Evolutionary conservation across 345 rosid genomes (phyloP), one percentile per base, ranked within the genome.

Genomic region (Eutrema yunnanense): DNA sequence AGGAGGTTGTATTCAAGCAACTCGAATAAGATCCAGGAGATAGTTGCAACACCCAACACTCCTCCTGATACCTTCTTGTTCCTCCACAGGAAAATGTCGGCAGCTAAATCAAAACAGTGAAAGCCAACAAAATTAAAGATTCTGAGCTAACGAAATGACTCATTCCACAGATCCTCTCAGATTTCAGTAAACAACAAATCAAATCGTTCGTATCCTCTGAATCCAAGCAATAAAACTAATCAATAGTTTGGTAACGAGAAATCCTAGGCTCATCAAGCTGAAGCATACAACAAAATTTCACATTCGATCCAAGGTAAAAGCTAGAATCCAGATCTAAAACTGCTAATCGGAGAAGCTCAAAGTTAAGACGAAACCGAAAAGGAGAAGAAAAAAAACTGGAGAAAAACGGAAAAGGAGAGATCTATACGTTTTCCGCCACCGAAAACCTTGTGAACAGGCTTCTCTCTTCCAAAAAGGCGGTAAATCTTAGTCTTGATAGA

Each of bases 11-110:
- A 92, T 67, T 96, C 90, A 37, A 92, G 76, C 73, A 83, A 67
- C 77, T 96, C 98, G 73, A 96, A 88, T 27, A 96, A 80, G 81
- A 86, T 77, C 97, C 97, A 96, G 0, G 83, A 57, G 4, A 77
- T 81, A 5, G 99, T 92, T 7, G 92, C 98, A 38, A 81, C 87
- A 51, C 95, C 97, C 38, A 96, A 84, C 2, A 85, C 92, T 62
- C 89, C 92, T 1, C 83, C 92, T 7, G 99, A 96, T 62, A 92
- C 69, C 87, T 96, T 96, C 83, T 96, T 96, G 81, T 90, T 86
- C 87, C 96, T 92, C 99, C 99, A 96, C 0, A 96, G 84, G 73
- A 96, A 84, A 65, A 96, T 73, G 67, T 96, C 98, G 3, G 97
- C 97, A 65, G 88, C 97, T 91, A 12, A 70, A 61, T 6, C 34